Evolutionary conservation across 257 asterid genomes (phyloP), one percentile per base, ranked within the genome.

Genomic region (Parsonsia alboflavescens): DNA sequence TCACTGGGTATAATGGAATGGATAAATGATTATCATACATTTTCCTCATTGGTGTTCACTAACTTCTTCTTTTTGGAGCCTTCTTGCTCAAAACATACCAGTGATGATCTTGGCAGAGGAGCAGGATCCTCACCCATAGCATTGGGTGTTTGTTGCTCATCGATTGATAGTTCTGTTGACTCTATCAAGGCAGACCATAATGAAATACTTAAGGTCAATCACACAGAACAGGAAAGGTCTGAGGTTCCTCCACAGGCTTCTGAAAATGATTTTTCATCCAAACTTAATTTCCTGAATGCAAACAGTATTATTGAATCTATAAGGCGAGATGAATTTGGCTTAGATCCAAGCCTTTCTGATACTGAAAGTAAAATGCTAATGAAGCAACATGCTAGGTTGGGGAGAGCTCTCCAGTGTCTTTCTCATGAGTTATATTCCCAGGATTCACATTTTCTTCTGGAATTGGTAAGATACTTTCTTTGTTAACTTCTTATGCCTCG

Each of bases 351-450:
- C 77, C 80, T 85, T 81, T 88, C 96, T n/a, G 86, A 73, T 68
- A 71, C 80, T 68, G 97, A 92, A 77, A 90, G 75, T 77, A 88
- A 42, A 75, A 83, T 95, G 91, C 83, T 95, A 85, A 85, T 84
- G 88, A 95, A 95, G 91, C 99, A 92, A 82, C 99, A 95, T 83
- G 93, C 98, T 78, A 93, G 98, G 68, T 78, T 95, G 75, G 98
- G 99, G 78, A 92, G 99, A 84, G 99, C 99, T 71, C 98, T 95
- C 65, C 96, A 92, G 74, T 95, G 98, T 83, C 96, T 95, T 70
- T 92, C 99, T 46, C 97, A 90, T 66, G 99, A 95, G 87, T 76
- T 95, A 79, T 95, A 95, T 81, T 95, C 99, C 75, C 96, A 92
- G 80, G 99, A 95, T 86, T 95, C 99, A 59, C 99, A 95, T 82